A percentile compares a stretch with the other conserved stretches of the same genome.
phyloP scores from a whole-genome alignment of 140 eudicot genomes.

The Erigeron philadelphicus region DNA sequence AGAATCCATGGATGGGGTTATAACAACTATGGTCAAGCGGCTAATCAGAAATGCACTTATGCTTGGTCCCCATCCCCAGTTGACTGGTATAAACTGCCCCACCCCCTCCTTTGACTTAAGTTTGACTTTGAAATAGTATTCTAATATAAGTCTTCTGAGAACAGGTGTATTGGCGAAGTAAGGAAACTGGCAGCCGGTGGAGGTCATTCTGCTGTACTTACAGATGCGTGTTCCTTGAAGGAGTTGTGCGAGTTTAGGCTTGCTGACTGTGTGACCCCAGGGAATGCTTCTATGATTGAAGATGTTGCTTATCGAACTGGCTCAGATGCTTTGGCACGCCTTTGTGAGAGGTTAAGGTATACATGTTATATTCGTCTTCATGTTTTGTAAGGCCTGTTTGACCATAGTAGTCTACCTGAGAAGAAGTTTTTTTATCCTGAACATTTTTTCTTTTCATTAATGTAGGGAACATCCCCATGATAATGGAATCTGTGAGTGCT shows the following conservation, averaged over 20 bases:
- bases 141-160: conserved; percentile 22
- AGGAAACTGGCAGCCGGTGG: conserved; percentile 98
- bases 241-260: conserved; percentile 90
- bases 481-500: conserved; percentile 27
- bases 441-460: neutral
- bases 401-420: conserved; percentile 10
- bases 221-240: conserved; percentile 85
- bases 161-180: conserved; percentile 97
- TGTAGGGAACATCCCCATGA: conserved; percentile 28
- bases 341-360: conserved; percentile 89
- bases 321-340: conserved; percentile 93
- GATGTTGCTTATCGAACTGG: conserved; percentile 87
- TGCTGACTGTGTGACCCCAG: conserved; percentile 60
- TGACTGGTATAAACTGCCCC: conserved; percentile 59
- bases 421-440: conserved; percentile 11
- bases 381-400: neutral
- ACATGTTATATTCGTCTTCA: neutral
- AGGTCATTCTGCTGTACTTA: conserved; percentile 90
- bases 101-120: conserved; percentile 9
- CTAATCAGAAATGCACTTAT: conserved; percentile 82
- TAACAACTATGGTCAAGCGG: conserved; percentile 95
- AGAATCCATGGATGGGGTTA: conserved; percentile 98
- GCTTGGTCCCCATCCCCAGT: conserved; percentile 99
- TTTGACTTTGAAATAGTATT: conserved; percentile 9
- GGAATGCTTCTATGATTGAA: conserved; percentile 63